Evolutionary conservation across 2,329 filamentous ascomycete species (phyloP).

Genomic region (Pseudovirgaria hyperparasitica): DNA sequence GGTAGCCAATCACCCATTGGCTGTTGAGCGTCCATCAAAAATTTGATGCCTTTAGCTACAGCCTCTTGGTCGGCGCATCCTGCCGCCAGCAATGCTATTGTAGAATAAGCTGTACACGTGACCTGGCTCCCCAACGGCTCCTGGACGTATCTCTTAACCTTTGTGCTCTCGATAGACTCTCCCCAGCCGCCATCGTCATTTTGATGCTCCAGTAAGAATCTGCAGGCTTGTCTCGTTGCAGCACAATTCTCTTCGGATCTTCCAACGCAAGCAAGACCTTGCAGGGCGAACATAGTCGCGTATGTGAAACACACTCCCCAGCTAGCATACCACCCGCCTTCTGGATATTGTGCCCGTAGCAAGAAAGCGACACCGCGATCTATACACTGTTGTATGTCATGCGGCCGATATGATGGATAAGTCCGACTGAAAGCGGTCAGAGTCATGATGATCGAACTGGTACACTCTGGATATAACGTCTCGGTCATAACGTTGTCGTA

Average conservation of each 20-base stretch:
- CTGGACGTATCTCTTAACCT: constrained; percentile 2
- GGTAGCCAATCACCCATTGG: constrained; percentile 2
- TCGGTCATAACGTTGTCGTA: constrained; percentile 2
- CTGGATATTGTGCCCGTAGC: constrained; percentile 1
- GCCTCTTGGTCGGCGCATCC: neutral
- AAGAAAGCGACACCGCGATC: neutral
- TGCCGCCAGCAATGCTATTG: constrained; percentile 2
- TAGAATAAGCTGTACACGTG: constrained; percentile 2
- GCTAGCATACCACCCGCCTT: constrained; percentile 3
- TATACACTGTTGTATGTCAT: constrained; percentile 1
- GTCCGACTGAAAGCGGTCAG: constrained; percentile 1
- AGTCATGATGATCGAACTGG: constrained; percentile 1
- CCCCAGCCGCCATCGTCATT: constrained; percentile 5
- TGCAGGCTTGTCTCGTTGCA: constrained; percentile 1
- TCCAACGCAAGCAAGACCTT: constrained; percentile 3
- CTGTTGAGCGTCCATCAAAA: constrained; percentile 2
- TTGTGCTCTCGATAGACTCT: constrained; percentile 2
- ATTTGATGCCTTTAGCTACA: constrained; percentile 2
- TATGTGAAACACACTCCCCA: constrained; percentile 6
- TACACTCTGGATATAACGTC: constrained; percentile 2
- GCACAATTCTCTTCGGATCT: constrained; percentile 1
- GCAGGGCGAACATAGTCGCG: constrained; percentile 3
- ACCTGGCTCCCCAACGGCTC: constrained; percentile 2
- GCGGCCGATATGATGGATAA: constrained; percentile 2
- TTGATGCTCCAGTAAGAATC: constrained; percentile 3